A percentile compares a stretch with the other conserved stretches of the same genome.
Conservation (phyloP, 805 yeast species). For the Zygoascus biomembranicola region DNA sequence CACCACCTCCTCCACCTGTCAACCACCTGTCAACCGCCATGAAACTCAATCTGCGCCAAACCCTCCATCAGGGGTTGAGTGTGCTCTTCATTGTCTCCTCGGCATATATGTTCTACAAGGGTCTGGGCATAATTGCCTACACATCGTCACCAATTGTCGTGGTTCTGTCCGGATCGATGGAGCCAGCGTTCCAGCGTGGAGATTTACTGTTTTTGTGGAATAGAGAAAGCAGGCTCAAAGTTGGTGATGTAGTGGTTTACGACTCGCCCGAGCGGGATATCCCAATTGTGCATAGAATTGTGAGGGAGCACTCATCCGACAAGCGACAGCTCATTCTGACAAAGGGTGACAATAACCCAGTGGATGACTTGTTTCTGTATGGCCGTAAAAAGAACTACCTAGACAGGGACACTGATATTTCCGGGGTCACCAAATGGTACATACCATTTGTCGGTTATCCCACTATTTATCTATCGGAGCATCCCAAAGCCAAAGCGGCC, state of each 20-base stretch:
- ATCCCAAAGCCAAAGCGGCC: slow-evolving; percentile 70
- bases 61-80: slow-evolving; percentile 46
- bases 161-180: slow-evolving; percentile 97
- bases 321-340: slow-evolving; percentile 68
- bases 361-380: slow-evolving; percentile 82
- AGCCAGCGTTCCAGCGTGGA: slow-evolving; percentile 98
- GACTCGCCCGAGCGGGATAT: slow-evolving; percentile 69
- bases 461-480: slow-evolving; percentile 86
- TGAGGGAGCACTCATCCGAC: slow-evolving; percentile 63
- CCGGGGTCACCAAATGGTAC: slow-evolving; percentile 84
- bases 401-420: slow-evolving; percentile 66
- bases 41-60: slow-evolving; percentile 10
- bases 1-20: too few species aligned
- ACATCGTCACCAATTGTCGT: slow-evolving; percentile 93
- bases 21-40: background rate
- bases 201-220: slow-evolving; percentile 91
- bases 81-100: slow-evolving; percentile 76
- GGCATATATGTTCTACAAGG: slow-evolving; percentile 89
- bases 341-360: slow-evolving; percentile 93
- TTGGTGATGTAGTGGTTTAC: slow-evolving; percentile 93
- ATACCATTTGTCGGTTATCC: slow-evolving; percentile 85
- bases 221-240: slow-evolving; percentile 53
- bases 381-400: slow-evolving; percentile 68
- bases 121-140: slow-evolving; percentile 64
- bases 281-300: slow-evolving; percentile 95